Base-by-base conservation (phyloP, 768 basidiomycete genomes). In the Boletus pseudo-olivaceus region DNA sequence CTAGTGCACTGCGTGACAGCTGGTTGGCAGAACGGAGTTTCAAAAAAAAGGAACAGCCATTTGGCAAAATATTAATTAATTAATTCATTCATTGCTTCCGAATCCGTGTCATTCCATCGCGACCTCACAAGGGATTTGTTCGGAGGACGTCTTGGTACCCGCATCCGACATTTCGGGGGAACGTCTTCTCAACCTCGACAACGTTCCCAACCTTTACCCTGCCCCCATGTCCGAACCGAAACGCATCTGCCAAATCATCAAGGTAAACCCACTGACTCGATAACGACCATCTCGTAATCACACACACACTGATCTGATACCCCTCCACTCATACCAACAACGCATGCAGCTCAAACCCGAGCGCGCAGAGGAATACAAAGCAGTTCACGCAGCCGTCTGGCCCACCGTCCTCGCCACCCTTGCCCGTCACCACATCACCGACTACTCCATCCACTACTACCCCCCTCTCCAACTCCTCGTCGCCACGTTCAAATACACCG, bases 401-500 rank as follows among this genome's bases (percentile, higher is more conserved):
- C 85, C 85, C 3, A 73, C 77, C 20, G 87, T 90, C 4, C 81
- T 90, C 23, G 78, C 76, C 26, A 78, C 86, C 8, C 74, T 89
- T 23, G 74, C 78, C 54, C 75, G 77, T 11, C 78, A 85, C 47
- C 80, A 90, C 66, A 79, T 90, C 53, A 71, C 73, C 35, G 88
- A 92, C 70, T 92, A 91, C 65, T 87, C 86, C 17, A 91, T 91
- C 67, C 77, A 87, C 61, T 79, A 88, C 63, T 81, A 84, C 60
- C 78, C 82, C 17, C 79, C 79, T 5, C 72, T 84, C 26, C 76
- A 76, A 30, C 77, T 92, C 39, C 78, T 92, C n/a, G 79, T 90
- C 56, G 88, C 88, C n/a, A 83, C 77, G 42, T 87, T 91, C 77
- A 87, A 87, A 62, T 90, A 90, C 62, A 81, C 75, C 0, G 90